These are phyloP conservation scores for Lignosus rhinocerotis DNA, from an alignment of 1,284 basidiomycete genomes.

Conservation along the genomic window DNA sequence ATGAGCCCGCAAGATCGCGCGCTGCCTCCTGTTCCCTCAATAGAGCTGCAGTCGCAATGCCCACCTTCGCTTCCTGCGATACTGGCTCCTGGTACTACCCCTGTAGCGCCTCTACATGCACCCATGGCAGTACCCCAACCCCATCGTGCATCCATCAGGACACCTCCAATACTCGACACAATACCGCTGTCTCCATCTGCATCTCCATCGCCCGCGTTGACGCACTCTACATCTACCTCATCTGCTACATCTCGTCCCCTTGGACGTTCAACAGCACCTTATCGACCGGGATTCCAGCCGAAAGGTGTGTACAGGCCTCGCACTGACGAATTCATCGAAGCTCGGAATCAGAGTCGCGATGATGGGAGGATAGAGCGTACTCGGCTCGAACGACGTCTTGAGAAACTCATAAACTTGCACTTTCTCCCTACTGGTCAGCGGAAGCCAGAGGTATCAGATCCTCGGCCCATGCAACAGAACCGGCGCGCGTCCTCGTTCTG, in stretches of 20 bases:
- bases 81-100: slow-evolving; percentile 9
- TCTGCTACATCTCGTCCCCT: slow-evolving; percentile 24
- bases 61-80: slow-evolving; percentile 6
- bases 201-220: slow-evolving; percentile 26
- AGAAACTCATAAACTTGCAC: slow-evolving; percentile 84
- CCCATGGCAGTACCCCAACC: slow-evolving; percentile 7
- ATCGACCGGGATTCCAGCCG: slow-evolving; percentile 83
- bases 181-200: slow-evolving; percentile 21
- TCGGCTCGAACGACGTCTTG: slow-evolving; percentile 77
- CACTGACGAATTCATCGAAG: slow-evolving; percentile 76
- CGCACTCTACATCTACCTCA: slow-evolving; percentile 31
- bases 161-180: slow-evolving; percentile 10
- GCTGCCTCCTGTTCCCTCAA: slow-evolving; percentile 25
- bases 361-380: slow-evolving; percentile 76
- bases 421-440: slow-evolving; percentile 52
- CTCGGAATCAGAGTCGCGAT: slow-evolving; percentile 56
- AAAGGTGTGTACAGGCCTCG: slow-evolving; percentile 69
- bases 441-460: slow-evolving; percentile 26
- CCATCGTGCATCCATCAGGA: slow-evolving; percentile 14
- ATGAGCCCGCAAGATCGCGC: slow-evolving; percentile 25
- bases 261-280: slow-evolving; percentile 50
- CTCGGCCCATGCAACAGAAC: slow-evolving; percentile 27
- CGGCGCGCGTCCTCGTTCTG: slow-evolving; percentile 67
- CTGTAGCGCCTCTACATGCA: slow-evolving; percentile 6
- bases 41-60: slow-evolving; percentile 20